These are phyloP conservation scores for Puccinellia tenuiflora DNA, from an alignment of 176 grass and related monocot species.

Conservation along the genomic window DNA sequence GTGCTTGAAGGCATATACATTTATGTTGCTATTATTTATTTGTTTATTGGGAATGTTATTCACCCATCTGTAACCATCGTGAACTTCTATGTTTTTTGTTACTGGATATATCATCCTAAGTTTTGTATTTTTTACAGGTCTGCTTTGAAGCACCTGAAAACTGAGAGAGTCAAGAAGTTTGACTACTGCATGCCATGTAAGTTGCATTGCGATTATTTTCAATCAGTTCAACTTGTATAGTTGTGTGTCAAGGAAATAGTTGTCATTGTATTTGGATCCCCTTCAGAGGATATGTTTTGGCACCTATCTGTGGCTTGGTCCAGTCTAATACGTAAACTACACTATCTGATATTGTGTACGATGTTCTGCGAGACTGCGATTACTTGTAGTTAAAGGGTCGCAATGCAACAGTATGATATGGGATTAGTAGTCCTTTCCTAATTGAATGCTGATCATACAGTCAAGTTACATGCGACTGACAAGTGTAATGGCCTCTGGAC, in stretches of 20 bases:
- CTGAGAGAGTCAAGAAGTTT: conserved; percentile 70
- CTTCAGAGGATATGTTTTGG: not conserved
- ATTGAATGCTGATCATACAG: not conserved
- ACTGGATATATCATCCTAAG: not conserved
- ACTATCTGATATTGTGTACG: not conserved
- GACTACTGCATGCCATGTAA: conserved; percentile 97
- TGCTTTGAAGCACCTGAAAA: conserved; percentile 69
- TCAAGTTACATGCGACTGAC: not conserved
- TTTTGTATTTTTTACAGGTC: conserved; percentile 46
- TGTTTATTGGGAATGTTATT: not conserved
- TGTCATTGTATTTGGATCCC: conserved; percentile 5
- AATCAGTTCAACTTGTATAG: not conserved
- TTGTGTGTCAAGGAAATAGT: conserved; percentile 9
- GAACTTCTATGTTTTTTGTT: not conserved
- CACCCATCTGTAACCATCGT: not conserved
- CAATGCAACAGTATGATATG: not conserved
- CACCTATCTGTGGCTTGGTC: conserved; percentile 21
- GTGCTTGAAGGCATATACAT: conserved; percentile 15
- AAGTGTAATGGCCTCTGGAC: not conserved
- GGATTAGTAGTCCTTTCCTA: not conserved
- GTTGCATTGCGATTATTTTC: conserved; percentile 22
- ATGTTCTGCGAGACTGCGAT: not conserved
- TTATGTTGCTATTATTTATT: not conserved
- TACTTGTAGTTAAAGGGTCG: not conserved
- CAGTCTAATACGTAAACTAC: conserved; percentile 11